These are phyloP conservation scores for Blastomyces silverae DNA, from an alignment of 2,329 filamentous ascomycete species.

Conservation along the genomic window DNA sequence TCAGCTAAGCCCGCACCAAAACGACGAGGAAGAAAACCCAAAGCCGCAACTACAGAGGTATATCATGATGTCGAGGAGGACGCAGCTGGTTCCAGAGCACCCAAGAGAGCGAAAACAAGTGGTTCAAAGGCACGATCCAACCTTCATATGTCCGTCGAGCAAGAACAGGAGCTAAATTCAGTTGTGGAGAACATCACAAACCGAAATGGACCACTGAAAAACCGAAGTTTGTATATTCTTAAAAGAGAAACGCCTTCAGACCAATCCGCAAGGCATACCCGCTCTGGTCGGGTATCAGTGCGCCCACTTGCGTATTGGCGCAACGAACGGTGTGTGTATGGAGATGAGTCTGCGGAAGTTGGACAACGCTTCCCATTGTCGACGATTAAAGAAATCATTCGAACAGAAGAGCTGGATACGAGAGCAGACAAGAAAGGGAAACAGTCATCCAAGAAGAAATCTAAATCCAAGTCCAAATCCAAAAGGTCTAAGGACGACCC, in stretches of 20 bases:
- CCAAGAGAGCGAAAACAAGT: constrained; percentile 32
- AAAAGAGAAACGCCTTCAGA: constrained; percentile 49
- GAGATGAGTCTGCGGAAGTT: constrained; percentile 52
- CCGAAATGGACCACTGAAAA: constrained; percentile 42
- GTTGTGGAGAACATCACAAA: constrained; percentile 42
- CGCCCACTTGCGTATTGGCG: constrained; percentile 79
- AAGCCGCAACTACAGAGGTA: constrained; percentile 22
- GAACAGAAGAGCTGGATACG: constrained; percentile 57
- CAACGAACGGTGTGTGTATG: constrained; percentile 70
- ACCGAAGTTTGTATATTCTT: constrained; percentile 46
- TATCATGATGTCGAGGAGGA: constrained; percentile 22
- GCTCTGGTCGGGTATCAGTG: constrained; percentile 71
- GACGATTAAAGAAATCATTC: constrained; percentile 69
- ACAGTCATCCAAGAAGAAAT: constrained; percentile 34
- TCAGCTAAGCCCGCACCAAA: constrained; percentile 24
- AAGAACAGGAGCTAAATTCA: constrained; percentile 36
- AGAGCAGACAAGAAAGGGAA: constrained; percentile 28
- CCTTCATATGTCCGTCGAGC: constrained; percentile 27
- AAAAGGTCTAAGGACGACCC: constrained; percentile 35
- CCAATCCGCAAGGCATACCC: constrained; percentile 54
- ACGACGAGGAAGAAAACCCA: constrained; percentile 31
- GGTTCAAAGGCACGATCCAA: constrained; percentile 25
- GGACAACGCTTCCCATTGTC: constrained; percentile 57
- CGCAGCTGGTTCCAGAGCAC: constrained; percentile 25
- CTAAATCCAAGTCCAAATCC: constrained; percentile 31